These are phyloP conservation scores for Periconia sp. DNA, from an alignment of 2,329 filamentous ascomycete species.

Conservation along the genomic window DNA sequence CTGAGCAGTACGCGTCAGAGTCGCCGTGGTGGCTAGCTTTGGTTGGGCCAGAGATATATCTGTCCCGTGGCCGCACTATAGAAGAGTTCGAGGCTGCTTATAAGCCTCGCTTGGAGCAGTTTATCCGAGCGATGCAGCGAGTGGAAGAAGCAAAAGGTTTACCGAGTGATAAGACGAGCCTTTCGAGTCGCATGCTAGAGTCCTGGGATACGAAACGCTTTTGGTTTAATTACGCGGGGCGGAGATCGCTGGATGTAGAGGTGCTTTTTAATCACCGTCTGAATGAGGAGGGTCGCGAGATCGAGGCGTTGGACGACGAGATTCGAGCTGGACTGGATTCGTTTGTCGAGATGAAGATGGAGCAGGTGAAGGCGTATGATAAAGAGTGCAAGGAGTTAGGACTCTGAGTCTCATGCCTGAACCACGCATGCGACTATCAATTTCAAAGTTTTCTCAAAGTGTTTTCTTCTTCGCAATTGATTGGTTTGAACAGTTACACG, in stretches of 20 bases:
- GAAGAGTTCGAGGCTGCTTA: no score
- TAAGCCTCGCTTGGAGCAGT: no score
- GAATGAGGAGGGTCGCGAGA: constrained; percentile 1
- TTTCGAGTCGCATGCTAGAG: constrained; percentile 17
- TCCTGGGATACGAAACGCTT: constrained; percentile 10
- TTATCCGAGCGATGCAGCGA: constrained; percentile 1
- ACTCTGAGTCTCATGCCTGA: no score
- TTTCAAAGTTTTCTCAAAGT: no score
- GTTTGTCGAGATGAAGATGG: constrained; percentile 4
- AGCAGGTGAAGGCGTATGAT: constrained; percentile 15
- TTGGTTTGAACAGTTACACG: no score
- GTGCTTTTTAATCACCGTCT: constrained; percentile 2
- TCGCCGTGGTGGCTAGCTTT: no score
- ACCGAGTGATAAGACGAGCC: constrained; percentile 8
- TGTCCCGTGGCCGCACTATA: no score
- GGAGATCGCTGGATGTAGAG: constrained; percentile 5
- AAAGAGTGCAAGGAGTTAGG: constrained; percentile 7
- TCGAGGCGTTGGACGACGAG: constrained; percentile 2
- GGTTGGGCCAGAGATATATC: no score
- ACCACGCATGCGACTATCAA: no score
- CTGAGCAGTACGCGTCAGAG: no score
- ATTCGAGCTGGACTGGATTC: not conserved
- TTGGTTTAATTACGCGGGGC: constrained; percentile 4
- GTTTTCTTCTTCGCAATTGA: no score
- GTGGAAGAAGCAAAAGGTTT: constrained; percentile 3